phyloP scores from a whole-genome alignment of 2,329 filamentous ascomycete genomes.

The Davidsoniella virescens region DNA sequence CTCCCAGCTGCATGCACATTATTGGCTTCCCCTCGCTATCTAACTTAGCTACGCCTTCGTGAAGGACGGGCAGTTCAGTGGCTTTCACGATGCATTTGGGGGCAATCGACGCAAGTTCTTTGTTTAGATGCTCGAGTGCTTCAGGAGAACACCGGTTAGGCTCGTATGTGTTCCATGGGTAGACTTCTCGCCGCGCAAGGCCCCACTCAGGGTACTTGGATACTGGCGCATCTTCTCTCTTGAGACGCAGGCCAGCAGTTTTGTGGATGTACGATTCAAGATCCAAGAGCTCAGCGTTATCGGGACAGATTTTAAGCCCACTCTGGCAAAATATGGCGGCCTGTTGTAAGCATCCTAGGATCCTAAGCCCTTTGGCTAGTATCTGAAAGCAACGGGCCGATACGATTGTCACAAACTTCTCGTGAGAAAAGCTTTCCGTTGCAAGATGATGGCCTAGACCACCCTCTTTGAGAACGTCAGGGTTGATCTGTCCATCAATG shows the following conservation, averaged over 20 bases:
- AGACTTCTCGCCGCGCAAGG: constrained; percentile 52
- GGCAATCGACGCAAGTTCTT: constrained; percentile 49
- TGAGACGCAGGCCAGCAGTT: constrained; percentile 33
- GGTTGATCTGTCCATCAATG: constrained; percentile 21
- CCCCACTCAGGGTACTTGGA: constrained; percentile 51
- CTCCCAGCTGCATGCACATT: constrained; percentile 63
- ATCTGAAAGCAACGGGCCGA: constrained; percentile 43
- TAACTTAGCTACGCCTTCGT: constrained; percentile 35
- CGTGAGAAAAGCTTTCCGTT: not conserved
- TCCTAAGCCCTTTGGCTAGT: constrained; percentile 38
- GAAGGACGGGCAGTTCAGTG: constrained; percentile 57
- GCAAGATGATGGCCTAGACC: constrained; percentile 21
- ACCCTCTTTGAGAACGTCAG: constrained; percentile 31
- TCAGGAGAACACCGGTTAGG: constrained; percentile 55
- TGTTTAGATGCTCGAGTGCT: constrained; percentile 57
- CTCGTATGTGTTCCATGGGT: constrained; percentile 52
- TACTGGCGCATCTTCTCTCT: constrained; percentile 29
- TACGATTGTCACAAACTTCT: constrained; percentile 28
- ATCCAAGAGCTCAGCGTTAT: constrained; percentile 38
- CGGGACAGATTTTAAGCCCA: constrained; percentile 38
- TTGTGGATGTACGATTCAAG: constrained; percentile 37
- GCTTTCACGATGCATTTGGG: constrained; percentile 69
- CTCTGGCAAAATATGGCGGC: constrained; percentile 49
- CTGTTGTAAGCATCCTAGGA: constrained; percentile 53
- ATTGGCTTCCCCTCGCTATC: constrained; percentile 30